Conservation (phyloP, 2,329 filamentous ascomycete species). For the Aspergillus hortae region DNA sequence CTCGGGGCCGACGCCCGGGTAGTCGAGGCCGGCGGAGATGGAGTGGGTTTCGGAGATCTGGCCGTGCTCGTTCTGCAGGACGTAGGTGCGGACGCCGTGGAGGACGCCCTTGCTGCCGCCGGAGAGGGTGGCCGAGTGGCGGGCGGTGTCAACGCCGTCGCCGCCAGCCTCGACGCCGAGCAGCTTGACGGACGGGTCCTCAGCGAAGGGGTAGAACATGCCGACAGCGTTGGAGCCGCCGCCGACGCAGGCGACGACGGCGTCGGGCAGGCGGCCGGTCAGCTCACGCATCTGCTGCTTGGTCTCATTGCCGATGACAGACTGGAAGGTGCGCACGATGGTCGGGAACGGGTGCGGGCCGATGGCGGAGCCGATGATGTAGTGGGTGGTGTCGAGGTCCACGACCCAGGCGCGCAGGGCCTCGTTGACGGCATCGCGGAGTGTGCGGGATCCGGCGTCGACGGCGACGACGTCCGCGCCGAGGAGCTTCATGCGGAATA, state of each 20-base stretch:
- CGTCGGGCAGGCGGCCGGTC: constrained; percentile 86
- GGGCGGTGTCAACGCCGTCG: constrained; percentile 79
- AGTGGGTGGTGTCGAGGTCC: constrained; percentile 89
- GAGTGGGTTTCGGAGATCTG: constrained; percentile 96
- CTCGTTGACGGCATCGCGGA: constrained; percentile 90
- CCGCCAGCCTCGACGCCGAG: constrained; percentile 94
- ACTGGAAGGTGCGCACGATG: constrained; percentile 96
- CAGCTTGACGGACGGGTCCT: constrained; percentile 79
- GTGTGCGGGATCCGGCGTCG: constrained; percentile 79
- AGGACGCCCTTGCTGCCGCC: constrained; percentile 88
- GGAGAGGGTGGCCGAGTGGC: constrained; percentile 83
- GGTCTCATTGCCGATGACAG: constrained; percentile 91
- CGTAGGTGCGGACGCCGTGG: constrained; percentile 93
- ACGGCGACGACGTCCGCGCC: constrained; percentile 91
- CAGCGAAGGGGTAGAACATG: constrained; percentile 97
- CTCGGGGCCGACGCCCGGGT: constrained; percentile 94
- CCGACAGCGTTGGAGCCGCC: constrained; percentile 92
- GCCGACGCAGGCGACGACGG: constrained; percentile 93
- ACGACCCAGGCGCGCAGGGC: constrained; percentile 92
- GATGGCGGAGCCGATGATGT: constrained; percentile 96
- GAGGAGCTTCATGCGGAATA: constrained; percentile 96
- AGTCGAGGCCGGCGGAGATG: constrained; percentile 92
- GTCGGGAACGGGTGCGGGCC: constrained; percentile 97
- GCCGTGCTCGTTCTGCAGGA: constrained; percentile 86
- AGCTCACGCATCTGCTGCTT: constrained; percentile 84